These are phyloP conservation scores for Taiozyma onychis DNA, from an alignment of 1,139 yeast species.

Conservation along the genomic window DNA sequence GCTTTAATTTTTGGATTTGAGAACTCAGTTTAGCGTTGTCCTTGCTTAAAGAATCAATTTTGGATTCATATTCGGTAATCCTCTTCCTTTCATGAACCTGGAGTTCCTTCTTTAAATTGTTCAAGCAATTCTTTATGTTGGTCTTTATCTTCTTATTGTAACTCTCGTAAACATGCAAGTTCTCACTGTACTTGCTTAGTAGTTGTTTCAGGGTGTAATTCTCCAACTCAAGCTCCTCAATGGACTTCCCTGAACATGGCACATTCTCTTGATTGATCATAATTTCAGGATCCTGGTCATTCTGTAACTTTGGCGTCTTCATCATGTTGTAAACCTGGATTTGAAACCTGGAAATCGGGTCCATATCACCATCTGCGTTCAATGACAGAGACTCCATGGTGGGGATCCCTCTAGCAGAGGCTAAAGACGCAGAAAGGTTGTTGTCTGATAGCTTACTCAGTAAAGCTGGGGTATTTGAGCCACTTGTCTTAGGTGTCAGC, in stretches of 20 bases:
- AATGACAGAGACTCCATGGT: not conserved
- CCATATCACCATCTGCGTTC: slow-evolving; percentile 5
- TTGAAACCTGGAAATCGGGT: slow-evolving; percentile 20
- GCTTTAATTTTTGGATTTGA: slow-evolving; percentile 35
- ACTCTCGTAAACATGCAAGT: slow-evolving; percentile 17
- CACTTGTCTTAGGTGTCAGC: not conserved
- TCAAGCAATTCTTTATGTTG: slow-evolving; percentile 14
- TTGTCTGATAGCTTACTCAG: slow-evolving; percentile 3
- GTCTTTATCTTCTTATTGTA: slow-evolving; percentile 17
- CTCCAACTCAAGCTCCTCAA: slow-evolving; percentile 22
- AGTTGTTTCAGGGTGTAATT: slow-evolving; percentile 18
- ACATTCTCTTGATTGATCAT: not conserved
- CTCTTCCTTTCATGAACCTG: slow-evolving; percentile 26
- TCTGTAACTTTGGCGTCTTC: slow-evolving; percentile 13
- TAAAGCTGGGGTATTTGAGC: slow-evolving; percentile 1
- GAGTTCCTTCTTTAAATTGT: slow-evolving; percentile 25
- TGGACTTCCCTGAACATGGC: slow-evolving; percentile 17
- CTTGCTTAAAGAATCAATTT: slow-evolving; percentile 23
- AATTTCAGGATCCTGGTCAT: slow-evolving; percentile 1
- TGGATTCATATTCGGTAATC: slow-evolving; percentile 25
- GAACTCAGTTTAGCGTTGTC: slow-evolving; percentile 32
- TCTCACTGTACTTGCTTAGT: slow-evolving; percentile 16
- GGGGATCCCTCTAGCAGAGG: slow-evolving; percentile 11
- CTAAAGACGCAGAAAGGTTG: slow-evolving; percentile 7
- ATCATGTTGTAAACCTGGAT: slow-evolving; percentile 16